Evolutionary conservation across 768 basidiomycete species (phyloP).

Genomic region (Paxillus involutus): DNA sequence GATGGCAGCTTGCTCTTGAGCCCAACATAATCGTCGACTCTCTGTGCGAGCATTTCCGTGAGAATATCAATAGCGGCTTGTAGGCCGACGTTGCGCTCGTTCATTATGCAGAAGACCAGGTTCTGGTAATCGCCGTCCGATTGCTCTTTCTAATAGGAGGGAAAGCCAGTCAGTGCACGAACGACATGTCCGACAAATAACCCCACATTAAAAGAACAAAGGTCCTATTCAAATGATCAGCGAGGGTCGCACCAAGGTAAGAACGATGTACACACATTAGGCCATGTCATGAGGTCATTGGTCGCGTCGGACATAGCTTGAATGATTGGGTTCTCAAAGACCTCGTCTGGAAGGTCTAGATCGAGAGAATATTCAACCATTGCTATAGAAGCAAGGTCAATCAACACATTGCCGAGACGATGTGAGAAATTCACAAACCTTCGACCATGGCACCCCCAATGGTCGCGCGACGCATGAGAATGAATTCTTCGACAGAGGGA

Average conservation of each 20-base stretch:
- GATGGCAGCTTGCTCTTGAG: slow-evolving; percentile 35
- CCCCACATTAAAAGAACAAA: slow-evolving; percentile 30
- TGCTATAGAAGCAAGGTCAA: slow-evolving; percentile 19
- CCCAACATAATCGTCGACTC: slow-evolving; percentile 32
- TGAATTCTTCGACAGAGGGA: slow-evolving; percentile 38
- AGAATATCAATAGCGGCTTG: slow-evolving; percentile 36
- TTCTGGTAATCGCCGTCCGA: slow-evolving; percentile 41
- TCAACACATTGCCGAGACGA: background rate
- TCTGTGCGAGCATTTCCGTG: slow-evolving; percentile 36
- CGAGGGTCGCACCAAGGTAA: background rate
- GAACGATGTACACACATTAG: slow-evolving; percentile 30
- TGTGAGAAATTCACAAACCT: slow-evolving; percentile 22
- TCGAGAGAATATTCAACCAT: slow-evolving; percentile 39
- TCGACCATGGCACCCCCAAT: slow-evolving; percentile 39
- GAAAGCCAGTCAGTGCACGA: slow-evolving; percentile 6
- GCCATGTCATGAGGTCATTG: slow-evolving; percentile 41
- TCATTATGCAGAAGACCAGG: slow-evolving; percentile 40
- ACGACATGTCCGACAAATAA: slow-evolving; percentile 5
- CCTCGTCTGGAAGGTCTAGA: slow-evolving; percentile 35
- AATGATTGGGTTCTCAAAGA: slow-evolving; percentile 35
- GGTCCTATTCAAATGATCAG: slow-evolving; percentile 25
- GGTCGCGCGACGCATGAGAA: slow-evolving; percentile 36
- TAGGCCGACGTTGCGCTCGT: slow-evolving; percentile 32
- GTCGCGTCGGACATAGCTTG: slow-evolving; percentile 40
- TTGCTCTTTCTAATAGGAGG: slow-evolving; percentile 35